These are phyloP conservation scores for Ormosia semicastrata DNA, from an alignment of 306 rosid genomes.

Conservation along the genomic window DNA sequence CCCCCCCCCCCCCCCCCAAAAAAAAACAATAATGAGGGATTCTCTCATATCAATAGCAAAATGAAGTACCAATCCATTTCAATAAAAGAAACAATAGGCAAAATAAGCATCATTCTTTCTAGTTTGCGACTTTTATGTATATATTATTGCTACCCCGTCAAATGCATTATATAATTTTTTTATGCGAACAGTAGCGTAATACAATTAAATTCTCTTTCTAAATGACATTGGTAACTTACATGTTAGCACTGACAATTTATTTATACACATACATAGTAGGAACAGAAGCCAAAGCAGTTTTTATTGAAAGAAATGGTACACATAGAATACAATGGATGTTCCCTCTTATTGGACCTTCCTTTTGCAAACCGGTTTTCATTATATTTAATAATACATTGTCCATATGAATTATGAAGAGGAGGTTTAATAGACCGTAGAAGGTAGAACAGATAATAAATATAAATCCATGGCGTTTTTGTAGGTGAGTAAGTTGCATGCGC, in stretches of 20 bases:
- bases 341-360: neutral
- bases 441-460: neutral
- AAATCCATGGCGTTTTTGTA: neutral
- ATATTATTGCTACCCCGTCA: neutral
- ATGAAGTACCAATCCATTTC: neutral
- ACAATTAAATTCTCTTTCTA: too few species aligned
- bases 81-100: too few species aligned
- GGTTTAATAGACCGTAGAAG: neutral
- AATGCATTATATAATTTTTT: neutral
- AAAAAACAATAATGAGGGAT: too few species aligned
- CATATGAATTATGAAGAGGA: neutral
- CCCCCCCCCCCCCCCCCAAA: too few species aligned
- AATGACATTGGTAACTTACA: neutral
- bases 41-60: neutral
- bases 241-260: neutral
- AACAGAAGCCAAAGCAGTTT: too few species aligned
- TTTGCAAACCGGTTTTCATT: neutral
- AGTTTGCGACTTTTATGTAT: neutral
- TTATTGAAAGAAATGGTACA: too few species aligned
- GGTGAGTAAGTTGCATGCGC: conserved; percentile 18
- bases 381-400: neutral
- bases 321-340: neutral
- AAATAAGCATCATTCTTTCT: neutral
- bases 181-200: neutral
- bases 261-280: too few species aligned